Base-by-base conservation (phyloP, 768 basidiomycete genomes). In the Boletus vinaceobasis region DNA sequence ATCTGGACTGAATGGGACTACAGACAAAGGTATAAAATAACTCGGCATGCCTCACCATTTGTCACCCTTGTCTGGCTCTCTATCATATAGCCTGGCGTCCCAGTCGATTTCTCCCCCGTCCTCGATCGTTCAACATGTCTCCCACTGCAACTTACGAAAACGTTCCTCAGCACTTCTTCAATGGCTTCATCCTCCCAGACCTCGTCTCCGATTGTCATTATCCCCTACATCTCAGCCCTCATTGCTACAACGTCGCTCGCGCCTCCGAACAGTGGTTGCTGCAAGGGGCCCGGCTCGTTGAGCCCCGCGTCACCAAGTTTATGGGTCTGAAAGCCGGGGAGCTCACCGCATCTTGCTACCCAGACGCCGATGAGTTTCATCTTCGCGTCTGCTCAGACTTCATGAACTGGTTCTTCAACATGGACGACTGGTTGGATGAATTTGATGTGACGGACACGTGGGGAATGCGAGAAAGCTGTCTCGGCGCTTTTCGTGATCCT, bases 311-410 rank as follows among this genome's bases (percentile, higher is more conserved):
- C 31, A 72, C 68, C 54, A 72, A 70, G 35, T 77, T 87, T 49
- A 75, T 76, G 60, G 83, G 81, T 29, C 75, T 87, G 51, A 81
- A 85, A 57, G 83, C 83, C 13, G 84, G 86, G 42, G 82, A 85
- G 58, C 79, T 89, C 58, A 81, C 84, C 33, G 84, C 84, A 3
- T 79, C 74, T 63, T 85, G 83, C 66, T 88, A 87, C 66, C 77
- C 81, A 53, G 77, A 77, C 26, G 73, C 80, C 21, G 71, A 79
- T n/a, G 66, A 74, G 40, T 78, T 81, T 57, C 80, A 82, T 46
- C 78, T 89, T 36, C 81, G 83, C 31, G 79, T 85, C 56, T 78
- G 84, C 57, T 79, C 81, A 4, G 87, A 89, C 69, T 88, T 86
- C 61, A 79, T 88, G 82, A 72, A 70, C 58, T 75, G 69, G 62